Percentiles rank a stretch among this genome's conserved stretches.
These are phyloP conservation scores for Neophaeococcomyces aloes DNA, from an alignment of 2,329 filamentous ascomycete species.

Conservation along the genomic window DNA sequence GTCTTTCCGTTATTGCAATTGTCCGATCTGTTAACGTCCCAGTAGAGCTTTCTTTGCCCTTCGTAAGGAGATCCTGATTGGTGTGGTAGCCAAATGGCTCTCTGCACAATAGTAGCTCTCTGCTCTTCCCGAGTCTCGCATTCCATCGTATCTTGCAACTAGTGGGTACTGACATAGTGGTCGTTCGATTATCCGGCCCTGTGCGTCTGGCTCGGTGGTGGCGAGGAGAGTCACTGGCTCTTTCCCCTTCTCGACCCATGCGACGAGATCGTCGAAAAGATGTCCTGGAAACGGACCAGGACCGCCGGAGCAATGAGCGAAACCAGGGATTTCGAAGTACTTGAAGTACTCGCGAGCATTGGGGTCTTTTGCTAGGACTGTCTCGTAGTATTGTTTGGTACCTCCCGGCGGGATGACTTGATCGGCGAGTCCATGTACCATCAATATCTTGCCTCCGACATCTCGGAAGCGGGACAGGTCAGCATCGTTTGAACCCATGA, in stretches of 20 bases:
- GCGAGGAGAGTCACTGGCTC: constrained; percentile 24
- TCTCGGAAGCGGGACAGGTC: constrained; percentile 29
- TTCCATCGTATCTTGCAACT: constrained; percentile 28
- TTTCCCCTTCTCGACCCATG: constrained; percentile 30
- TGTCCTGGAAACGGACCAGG: constrained; percentile 27
- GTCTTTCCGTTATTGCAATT: too few species aligned
- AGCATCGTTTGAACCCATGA: constrained; percentile 30
- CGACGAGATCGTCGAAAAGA: constrained; percentile 28
- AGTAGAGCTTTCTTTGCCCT: not conserved
- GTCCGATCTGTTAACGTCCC: not conserved
- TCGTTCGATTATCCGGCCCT: constrained; percentile 31
- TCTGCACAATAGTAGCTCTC: constrained; percentile 22
- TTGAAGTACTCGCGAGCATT: constrained; percentile 29
- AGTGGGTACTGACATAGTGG: constrained; percentile 37
- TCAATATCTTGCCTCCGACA: constrained; percentile 34
- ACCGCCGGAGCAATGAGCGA: constrained; percentile 28
- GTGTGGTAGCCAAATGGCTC: not conserved
- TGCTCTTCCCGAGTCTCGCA: constrained; percentile 26
- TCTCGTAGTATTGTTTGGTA: constrained; percentile 41
- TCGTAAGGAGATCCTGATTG: not conserved
- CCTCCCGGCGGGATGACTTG: constrained; percentile 42
- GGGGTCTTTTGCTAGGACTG: constrained; percentile 22
- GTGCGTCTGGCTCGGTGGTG: constrained; percentile 23
- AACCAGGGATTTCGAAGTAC: constrained; percentile 32
- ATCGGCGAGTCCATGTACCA: constrained; percentile 45